Conservation (phyloP, 345 rosid species). For the Salix udensis region DNA sequence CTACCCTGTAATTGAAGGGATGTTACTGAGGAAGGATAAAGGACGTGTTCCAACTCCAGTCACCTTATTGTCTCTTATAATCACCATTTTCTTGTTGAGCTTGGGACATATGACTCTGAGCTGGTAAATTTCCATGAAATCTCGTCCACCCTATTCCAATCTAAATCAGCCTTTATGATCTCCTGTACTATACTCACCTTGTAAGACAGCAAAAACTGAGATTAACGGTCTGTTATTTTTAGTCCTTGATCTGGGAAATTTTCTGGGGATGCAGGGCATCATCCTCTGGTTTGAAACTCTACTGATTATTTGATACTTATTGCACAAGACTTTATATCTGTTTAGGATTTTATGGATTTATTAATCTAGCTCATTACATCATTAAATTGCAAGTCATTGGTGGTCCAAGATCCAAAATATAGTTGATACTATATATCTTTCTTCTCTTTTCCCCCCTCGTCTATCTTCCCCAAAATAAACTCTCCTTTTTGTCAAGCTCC, state of each 20-base stretch:
- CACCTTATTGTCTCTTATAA: conserved; percentile 1
- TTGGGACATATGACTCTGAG: neutral
- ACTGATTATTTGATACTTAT: neutral
- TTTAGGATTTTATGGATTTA: neutral
- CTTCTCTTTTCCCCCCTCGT: neutral
- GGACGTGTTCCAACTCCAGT: conserved; percentile 15
- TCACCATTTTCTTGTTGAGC: neutral
- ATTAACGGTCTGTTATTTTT: too few relatives aligned
- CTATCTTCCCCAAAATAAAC: neutral
- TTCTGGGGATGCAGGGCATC: neutral
- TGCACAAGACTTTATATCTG: neutral
- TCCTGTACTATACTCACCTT: neutral
- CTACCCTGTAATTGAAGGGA: conserved; percentile 29
- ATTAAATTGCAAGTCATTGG: neutral
- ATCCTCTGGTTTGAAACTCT: neutral
- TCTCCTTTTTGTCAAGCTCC: too few relatives aligned
- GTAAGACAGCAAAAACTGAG: neutral
- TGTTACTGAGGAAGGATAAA: conserved; percentile 21
- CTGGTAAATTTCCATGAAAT: neutral
- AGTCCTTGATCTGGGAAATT: neutral
- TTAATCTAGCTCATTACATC: neutral
- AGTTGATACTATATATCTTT: neutral
- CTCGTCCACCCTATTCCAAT: neutral
- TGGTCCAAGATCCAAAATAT: neutral
- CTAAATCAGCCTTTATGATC: neutral